Base-by-base conservation (phyloP, 495 filamentous ascomycete genomes). In the Platismatia glauca region DNA sequence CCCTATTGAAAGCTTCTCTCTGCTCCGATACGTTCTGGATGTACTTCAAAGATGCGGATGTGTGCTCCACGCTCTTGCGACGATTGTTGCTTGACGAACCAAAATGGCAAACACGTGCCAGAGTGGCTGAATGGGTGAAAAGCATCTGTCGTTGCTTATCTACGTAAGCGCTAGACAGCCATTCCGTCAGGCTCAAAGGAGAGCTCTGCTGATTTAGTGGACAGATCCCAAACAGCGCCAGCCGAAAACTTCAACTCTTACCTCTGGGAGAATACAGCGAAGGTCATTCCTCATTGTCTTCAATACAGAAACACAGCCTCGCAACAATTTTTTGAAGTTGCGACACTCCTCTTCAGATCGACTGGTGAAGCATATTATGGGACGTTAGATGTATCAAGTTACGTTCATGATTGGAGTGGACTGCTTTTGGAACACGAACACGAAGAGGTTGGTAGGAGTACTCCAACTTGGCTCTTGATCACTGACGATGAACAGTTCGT, bases 1-100 rank as follows among this genome's bases (percentile, higher is more conserved):
- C 84, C 16, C 74, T 92, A 4, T 73, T 90, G 0, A 84, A 89
- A 69, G 82, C 78, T 20, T 89, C 86, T 48, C 72, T 84, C 16
- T 78, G 83, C 53, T 87, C 82, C 58, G 63, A 71, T 15, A 60
- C 67, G 0, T 80, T 90, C 64, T 89, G 88, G 87, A 61, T 69
- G 4, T 74, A 76, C 7, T 82, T 90, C 64, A 80, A 78, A 29
- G 68, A 73, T 15, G 70, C 74, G 29, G 60, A 65, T 13, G 70
- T 80, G 37, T 77, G 85, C 53, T 71, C 74, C 35, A 59, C 67
- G 20, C 67, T 85, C 29, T 60, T 81, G 41, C 46, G 70, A 55
- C 64, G 56, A 48, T 66, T 77, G 33, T 68, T 81, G 27, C 69
- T 81, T 15, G 68, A 68, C 12, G 76, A 81, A 64, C 48, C 60